Percentiles rank a stretch among this genome's conserved stretches.
Conservation (phyloP, 306 rosid species). For the Casuarina glauca region DNA sequence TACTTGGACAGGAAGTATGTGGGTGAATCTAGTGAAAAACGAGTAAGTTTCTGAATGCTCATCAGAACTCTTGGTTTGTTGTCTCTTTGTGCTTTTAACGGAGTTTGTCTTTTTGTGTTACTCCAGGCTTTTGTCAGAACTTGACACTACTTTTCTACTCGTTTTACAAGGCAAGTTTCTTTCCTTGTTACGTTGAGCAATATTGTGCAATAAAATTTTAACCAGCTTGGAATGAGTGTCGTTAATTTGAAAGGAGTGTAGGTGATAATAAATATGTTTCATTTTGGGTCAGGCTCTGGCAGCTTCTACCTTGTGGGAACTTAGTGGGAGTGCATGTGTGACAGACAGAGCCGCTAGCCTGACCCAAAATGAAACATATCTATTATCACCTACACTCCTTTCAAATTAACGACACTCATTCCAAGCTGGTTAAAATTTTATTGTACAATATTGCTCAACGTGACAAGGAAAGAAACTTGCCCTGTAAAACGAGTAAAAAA, state of each 20-base stretch:
- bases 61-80: background rate
- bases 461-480: constrained; percentile 33
- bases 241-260: background rate
- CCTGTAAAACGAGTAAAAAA: constrained; percentile 89
- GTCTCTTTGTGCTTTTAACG: constrained; percentile 13
- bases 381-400: background rate
- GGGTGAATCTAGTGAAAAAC: constrained; percentile 61
- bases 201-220: background rate
- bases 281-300: background rate
- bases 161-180: constrained; percentile 64
- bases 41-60: constrained; percentile 41
- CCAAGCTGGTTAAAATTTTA: background rate
- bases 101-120: constrained; percentile 16
- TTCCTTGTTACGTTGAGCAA: background rate
- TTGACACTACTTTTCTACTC: constrained; percentile 92
- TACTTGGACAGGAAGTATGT: constrained; percentile 40
- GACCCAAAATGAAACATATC: background rate
- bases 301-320: background rate
- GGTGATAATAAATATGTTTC: background rate
- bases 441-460: background rate
- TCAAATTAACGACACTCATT: background rate
- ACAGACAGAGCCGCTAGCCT: background rate
- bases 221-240: background rate
- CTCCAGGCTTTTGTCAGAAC: constrained; percentile 89
- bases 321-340: too few species aligned